Evolutionary conservation across 768 basidiomycete species (phyloP), one percentile per base, ranked within the genome.

Genomic region (Cyathus striatus): DNA sequence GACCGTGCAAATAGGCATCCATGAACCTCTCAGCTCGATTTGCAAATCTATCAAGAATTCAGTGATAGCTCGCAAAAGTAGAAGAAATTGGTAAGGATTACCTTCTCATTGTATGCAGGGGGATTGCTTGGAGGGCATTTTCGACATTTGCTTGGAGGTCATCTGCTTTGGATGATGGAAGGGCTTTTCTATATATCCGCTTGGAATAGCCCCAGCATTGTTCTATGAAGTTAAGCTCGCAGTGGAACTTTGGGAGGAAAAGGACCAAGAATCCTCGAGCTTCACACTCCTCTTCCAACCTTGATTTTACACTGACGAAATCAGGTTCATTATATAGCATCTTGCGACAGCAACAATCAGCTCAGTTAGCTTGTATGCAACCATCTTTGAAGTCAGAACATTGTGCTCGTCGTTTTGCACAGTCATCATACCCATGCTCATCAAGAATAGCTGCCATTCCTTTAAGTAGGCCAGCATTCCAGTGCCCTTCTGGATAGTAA

Each of bases 241-340:
- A 40, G 22, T 40, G 38, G 22, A 40, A 40, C 22, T 40, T 40
- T 10, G 22, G 38, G 12, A 40, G 22, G 38, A 40, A 40, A 5
- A 40, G 10, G 38, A 52, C 43, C 0, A 5, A 3, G 32, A 58
- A 46, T 13, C 61, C 57, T 12, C 49, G 44, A 2, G 35, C 37
- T 9, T 53, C 40, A 44, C 51, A 62, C 3, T 48, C 27, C 1
- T 23, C 42, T 46, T 75, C 59, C 0, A 75, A 52, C 16, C 55
- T 33, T 1, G 64, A 64, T 38, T 60, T 45, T 2, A 59, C 53
- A 34, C 61, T 41, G 17, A 45, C 51, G 49, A 75, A 76, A 46
- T 77, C 70, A 4, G 65, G 64, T 38, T 75, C 48, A 30, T 61
- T 63, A 54, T 56, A 71, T 0, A 74, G 63, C 3, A 68, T 45